Evolutionary conservation across 2,329 filamentous ascomycete species (phyloP), one percentile per base, ranked within the genome.

Genomic region (Neonectria sp.): DNA sequence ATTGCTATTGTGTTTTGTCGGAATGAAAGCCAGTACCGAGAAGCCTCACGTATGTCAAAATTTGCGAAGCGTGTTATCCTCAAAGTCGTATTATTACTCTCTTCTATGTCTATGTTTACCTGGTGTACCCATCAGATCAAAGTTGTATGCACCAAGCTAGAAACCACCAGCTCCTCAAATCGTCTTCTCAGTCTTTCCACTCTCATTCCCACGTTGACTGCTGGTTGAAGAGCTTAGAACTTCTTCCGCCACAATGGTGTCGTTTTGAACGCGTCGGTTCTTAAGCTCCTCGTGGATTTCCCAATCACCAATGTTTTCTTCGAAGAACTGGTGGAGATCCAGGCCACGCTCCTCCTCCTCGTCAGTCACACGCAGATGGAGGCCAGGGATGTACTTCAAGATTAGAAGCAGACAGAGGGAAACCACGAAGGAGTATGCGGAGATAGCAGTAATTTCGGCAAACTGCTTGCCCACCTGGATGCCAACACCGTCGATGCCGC

Each of bases 371-470:
- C 67, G 53, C 2, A 68, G 49, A 6, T 68, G 67, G 7, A 68
- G 43, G 7, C 67, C 67, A 3, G 67, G 67, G 45, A 68, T 68
- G 31, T 68, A 68, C 59, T 68, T 68, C 25, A 68, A 29, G 35
- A 68, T 68, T 8, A 68, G 40, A 11, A 68, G 67, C 2, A 68
- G 59, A 3, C 15, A 15, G 4, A 65, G 12, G 1, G 67, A 63
- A 21, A 68, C 63, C 1, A 68, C 40, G 29, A 68, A 68, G 2
- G 67, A 68, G 27, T 68, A 68, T 1, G 67, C 51, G 3, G 67
- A 68, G 46, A 68, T 68, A 59, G 67, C 67, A 15, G 67, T 66
- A 11, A 68, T 68, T 31, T 68, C 67, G 6, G 67, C 67, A 60
- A 68, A 60, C 24, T 68, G 67, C 37, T 29, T 62, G 6, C 63